Conservation (phyloP, 1,284 basidiomycete genomes). For the Trametes pubescens region DNA sequence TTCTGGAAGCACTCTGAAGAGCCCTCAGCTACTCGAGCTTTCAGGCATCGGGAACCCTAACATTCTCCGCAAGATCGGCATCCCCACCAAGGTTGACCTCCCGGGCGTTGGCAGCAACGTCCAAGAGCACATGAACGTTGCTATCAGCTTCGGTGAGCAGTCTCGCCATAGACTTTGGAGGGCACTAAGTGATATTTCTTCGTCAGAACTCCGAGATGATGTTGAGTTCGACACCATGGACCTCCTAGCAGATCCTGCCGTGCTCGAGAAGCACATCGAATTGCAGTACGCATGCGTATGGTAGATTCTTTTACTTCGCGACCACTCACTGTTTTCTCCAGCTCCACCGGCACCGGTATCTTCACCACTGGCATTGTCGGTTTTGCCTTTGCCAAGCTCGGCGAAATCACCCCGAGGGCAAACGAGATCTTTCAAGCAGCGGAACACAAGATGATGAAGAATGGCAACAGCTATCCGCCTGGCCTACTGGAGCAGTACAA, state of each 20-base stretch:
- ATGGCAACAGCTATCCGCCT: slow-evolving; percentile 37
- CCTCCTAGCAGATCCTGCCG: slow-evolving; percentile 40
- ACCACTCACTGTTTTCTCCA: slow-evolving; percentile 16
- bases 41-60: slow-evolving; percentile 56
- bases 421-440: slow-evolving; percentile 39
- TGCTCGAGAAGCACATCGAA: slow-evolving; percentile 40
- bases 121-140: slow-evolving; percentile 53
- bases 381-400: slow-evolving; percentile 39
- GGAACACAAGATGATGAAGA: slow-evolving; percentile 38
- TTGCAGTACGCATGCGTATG: slow-evolving; percentile 42
- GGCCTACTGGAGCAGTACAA: slow-evolving; percentile 47
- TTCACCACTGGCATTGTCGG: slow-evolving; percentile 41
- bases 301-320: background rate
- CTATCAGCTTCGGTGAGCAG: slow-evolving; percentile 39
- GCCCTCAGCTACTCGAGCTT: slow-evolving; percentile 57
- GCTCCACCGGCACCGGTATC: slow-evolving; percentile 38
- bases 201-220: slow-evolving; percentile 43
- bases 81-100: slow-evolving; percentile 50
- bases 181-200: background rate
- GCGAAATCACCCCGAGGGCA: slow-evolving; percentile 34
- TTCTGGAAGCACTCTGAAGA: slow-evolving; percentile 45
- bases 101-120: slow-evolving; percentile 60
- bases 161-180: background rate
- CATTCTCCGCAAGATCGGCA: slow-evolving; percentile 49
- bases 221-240: slow-evolving; percentile 42